phyloP scores from a whole-genome alignment of 257 asterid genomes.

The Ligustrum vulgare region DNA sequence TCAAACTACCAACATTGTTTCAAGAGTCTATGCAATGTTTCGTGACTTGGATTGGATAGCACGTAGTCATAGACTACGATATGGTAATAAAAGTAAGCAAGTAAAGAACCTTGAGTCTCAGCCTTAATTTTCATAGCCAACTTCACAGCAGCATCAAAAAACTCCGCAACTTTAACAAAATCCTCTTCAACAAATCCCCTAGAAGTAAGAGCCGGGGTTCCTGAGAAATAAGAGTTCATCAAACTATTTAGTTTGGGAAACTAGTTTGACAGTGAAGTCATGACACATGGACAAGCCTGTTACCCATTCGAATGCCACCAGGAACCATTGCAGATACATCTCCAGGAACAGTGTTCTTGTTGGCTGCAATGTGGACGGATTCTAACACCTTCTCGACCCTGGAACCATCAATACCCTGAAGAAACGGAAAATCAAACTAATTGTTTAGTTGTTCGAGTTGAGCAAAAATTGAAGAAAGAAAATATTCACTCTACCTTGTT shows the following conservation, averaged over 20 bases:
- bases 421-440: conserved; percentile 3
- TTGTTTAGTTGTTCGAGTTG: not conserved
- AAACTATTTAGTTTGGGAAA: conserved; percentile 3
- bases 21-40: not conserved
- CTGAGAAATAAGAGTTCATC: conserved; percentile 29
- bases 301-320: conserved; percentile 96
- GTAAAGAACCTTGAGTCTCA: conserved; percentile 47
- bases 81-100: not conserved
- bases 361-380: conserved; percentile 88
- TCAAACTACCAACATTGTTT: too few species aligned
- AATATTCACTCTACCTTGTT: conserved; percentile 43
- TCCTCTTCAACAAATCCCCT: conserved; percentile 87
- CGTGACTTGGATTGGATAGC: not conserved
- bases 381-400: conserved; percentile 85
- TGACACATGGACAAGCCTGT: not conserved
- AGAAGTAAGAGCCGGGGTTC: conserved; percentile 89
- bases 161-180: conserved; percentile 58
- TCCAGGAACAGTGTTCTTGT: conserved; percentile 90
- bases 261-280: not conserved
- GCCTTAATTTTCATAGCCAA: conserved; percentile 59
- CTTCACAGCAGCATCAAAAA: conserved; percentile 59
- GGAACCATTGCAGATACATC: conserved; percentile 96
- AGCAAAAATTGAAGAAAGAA: not conserved
- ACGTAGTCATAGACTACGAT: not conserved
- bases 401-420: conserved; percentile 81